Conservation (phyloP, 257 asterid genomes). For the Petunia axillaris region DNA sequence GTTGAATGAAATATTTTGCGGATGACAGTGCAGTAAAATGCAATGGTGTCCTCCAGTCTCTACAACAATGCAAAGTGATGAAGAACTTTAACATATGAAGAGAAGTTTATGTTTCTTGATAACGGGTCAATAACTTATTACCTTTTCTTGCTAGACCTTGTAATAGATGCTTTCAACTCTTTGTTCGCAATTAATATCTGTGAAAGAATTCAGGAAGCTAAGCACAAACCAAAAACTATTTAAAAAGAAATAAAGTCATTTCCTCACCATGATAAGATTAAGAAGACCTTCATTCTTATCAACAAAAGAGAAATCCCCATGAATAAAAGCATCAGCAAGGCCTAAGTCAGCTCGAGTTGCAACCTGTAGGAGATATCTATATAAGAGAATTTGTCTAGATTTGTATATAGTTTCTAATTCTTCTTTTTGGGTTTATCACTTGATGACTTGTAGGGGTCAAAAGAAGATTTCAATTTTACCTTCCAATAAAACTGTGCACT, state of each 20-base stretch:
- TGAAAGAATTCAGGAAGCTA: constrained; percentile 32
- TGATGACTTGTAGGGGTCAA: not conserved
- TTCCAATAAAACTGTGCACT: constrained; percentile 81
- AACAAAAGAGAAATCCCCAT: constrained; percentile 79
- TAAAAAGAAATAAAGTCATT: not conserved
- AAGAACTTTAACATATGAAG: too few relatives aligned
- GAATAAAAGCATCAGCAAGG: constrained; percentile 84
- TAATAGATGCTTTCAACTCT: too few relatives aligned
- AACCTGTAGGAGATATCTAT: constrained; percentile 41
- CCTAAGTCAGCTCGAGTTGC: constrained; percentile 84
- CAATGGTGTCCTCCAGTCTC: constrained; percentile 90
- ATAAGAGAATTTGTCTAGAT: not conserved
- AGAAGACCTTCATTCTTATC: constrained; percentile 71
- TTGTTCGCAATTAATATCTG: constrained; percentile 47
- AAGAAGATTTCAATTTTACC: constrained; percentile 38
- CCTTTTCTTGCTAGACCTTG: constrained; percentile 39
- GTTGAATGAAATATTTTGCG: constrained; percentile 47
- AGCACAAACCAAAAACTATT: not conserved
- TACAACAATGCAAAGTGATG: constrained; percentile 41
- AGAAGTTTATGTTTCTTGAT: too few relatives aligned
- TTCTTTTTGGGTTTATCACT: not conserved
- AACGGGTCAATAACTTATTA: constrained; percentile 28
- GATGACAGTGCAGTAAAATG: constrained; percentile 45
- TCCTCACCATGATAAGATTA: constrained; percentile 71
- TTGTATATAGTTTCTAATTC: not conserved